A percentile compares a stretch with the other conserved stretches of the same genome.
phyloP scores from a whole-genome alignment of 2,329 filamentous ascomycete species.

The Fusarium beomiforme region DNA sequence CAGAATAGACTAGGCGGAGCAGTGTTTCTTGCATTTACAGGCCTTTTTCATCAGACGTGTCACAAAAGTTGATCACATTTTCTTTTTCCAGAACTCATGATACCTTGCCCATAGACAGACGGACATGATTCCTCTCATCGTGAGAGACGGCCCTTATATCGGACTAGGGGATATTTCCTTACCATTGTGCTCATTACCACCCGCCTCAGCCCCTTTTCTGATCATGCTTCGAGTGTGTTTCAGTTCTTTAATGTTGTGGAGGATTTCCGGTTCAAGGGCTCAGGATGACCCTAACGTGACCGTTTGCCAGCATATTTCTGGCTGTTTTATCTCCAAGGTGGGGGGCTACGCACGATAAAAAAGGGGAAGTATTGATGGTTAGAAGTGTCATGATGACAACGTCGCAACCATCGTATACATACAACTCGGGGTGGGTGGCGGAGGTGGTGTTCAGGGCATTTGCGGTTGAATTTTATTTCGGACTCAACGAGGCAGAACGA shows the following conservation, averaged over 20 bases:
- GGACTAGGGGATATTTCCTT: slow-evolving; percentile 44
- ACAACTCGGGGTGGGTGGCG: slow-evolving; percentile 19
- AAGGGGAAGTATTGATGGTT: slow-evolving; percentile 30
- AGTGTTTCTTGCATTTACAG: slow-evolving; percentile 60
- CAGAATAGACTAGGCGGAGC: slow-evolving; percentile 62
- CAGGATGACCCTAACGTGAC: slow-evolving; percentile 18
- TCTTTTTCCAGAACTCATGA: slow-evolving; percentile 55
- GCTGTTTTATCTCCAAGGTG: slow-evolving; percentile 31
- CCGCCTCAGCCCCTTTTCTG: slow-evolving; percentile 37
- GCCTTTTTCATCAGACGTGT: slow-evolving; percentile 57
- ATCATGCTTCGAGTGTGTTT: slow-evolving; percentile 42
- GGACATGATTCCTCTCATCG: slow-evolving; percentile 47
- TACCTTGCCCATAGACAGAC: slow-evolving; percentile 61
- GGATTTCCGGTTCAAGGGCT: slow-evolving; percentile 38
- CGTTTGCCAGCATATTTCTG: slow-evolving; percentile 35
- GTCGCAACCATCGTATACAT: slow-evolving; percentile 27
- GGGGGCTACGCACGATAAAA: slow-evolving; percentile 16
- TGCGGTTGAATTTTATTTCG: slow-evolving; percentile 29
- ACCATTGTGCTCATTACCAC: slow-evolving; percentile 45
- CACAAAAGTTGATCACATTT: slow-evolving; percentile 56
- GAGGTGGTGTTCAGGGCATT: slow-evolving; percentile 31
- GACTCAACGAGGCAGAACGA: slow-evolving; percentile 33
- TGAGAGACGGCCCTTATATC: slow-evolving; percentile 44
- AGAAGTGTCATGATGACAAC: slow-evolving; percentile 13
- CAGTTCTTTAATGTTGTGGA: slow-evolving; percentile 45